phyloP scores from a whole-genome alignment of 805 yeast species.

The Barnettozyma pratensis region DNA sequence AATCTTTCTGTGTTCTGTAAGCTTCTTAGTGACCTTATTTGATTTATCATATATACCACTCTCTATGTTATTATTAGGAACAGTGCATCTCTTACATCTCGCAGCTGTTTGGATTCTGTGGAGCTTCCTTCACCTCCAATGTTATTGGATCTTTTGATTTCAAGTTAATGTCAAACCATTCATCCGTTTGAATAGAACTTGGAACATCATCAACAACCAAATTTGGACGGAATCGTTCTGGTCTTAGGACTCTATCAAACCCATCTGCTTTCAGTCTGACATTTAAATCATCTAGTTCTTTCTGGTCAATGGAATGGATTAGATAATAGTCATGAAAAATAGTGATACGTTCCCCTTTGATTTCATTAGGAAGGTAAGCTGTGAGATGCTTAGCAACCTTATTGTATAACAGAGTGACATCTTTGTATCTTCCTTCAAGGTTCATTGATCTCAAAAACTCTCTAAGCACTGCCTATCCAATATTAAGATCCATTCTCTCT shows the following conservation, averaged over 20 bases:
- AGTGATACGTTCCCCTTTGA: slow-evolving; percentile 9
- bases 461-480: too few species aligned
- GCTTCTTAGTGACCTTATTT: slow-evolving; percentile 12
- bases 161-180: slow-evolving; percentile 11
- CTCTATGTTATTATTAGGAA: slow-evolving; percentile 17
- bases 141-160: not conserved
- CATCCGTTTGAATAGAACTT: slow-evolving; percentile 7
- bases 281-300: slow-evolving; percentile 13
- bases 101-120: slow-evolving; percentile 14
- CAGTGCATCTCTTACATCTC: slow-evolving; percentile 18
- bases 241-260: slow-evolving; percentile 7
- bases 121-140: not conserved
- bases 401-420: slow-evolving; percentile 15
- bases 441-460: slow-evolving; percentile 7
- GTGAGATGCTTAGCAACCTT: slow-evolving; percentile 14
- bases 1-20: slow-evolving; percentile 13
- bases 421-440: slow-evolving; percentile 9
- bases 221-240: slow-evolving; percentile 20
- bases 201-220: slow-evolving; percentile 9
- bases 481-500: too few species aligned
- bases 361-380: slow-evolving; percentile 13
- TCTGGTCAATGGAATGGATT: slow-evolving; percentile 12
- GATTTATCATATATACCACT: slow-evolving; percentile 16
- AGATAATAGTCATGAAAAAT: slow-evolving; percentile 23
- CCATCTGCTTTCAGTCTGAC: slow-evolving; percentile 3